Conservation (phyloP, 192 early-diverging fungal genomes). For the Mortierella claussenii region DNA sequence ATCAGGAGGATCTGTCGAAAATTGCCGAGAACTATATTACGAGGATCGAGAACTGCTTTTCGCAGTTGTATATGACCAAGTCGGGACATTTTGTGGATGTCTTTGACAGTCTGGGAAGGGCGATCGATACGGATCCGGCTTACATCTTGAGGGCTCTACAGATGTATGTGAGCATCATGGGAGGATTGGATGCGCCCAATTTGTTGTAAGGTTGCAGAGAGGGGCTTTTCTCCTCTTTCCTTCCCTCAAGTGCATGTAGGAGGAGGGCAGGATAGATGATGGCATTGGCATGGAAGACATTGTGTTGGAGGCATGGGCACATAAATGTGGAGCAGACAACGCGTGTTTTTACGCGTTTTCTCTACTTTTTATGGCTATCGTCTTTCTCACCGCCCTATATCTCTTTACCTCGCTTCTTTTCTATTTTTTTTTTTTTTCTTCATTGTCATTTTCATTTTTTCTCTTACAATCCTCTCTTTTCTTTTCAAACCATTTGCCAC, state of each 20-base stretch:
- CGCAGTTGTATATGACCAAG: constrained; percentile 67
- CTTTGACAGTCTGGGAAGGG: constrained; percentile 67
- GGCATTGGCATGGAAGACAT: no score
- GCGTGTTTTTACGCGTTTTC: no score
- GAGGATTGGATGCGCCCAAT: constrained; percentile 27
- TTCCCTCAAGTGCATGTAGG: no score
- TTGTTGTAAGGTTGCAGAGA: constrained; percentile 15
- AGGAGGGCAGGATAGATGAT: no score
- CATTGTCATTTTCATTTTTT: background rate
- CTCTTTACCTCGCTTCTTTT: no score
- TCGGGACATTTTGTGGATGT: constrained; percentile 64
- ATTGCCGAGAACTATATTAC: constrained; percentile 66
- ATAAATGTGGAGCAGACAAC: no score
- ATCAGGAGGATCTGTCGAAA: constrained; percentile 63
- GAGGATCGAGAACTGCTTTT: constrained; percentile 73
- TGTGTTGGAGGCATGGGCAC: no score
- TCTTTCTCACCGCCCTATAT: no score
- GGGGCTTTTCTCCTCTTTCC: no score
- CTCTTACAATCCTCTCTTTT: background rate
- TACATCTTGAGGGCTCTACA: constrained; percentile 72
- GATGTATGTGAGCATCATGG: constrained; percentile 65
- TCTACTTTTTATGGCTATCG: no score
- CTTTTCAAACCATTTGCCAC: no score
- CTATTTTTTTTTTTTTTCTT: background rate
- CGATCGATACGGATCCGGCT: constrained; percentile 66